Conservation (phyloP, 2,329 filamentous ascomycete species). For the Calonectria crousiana region DNA sequence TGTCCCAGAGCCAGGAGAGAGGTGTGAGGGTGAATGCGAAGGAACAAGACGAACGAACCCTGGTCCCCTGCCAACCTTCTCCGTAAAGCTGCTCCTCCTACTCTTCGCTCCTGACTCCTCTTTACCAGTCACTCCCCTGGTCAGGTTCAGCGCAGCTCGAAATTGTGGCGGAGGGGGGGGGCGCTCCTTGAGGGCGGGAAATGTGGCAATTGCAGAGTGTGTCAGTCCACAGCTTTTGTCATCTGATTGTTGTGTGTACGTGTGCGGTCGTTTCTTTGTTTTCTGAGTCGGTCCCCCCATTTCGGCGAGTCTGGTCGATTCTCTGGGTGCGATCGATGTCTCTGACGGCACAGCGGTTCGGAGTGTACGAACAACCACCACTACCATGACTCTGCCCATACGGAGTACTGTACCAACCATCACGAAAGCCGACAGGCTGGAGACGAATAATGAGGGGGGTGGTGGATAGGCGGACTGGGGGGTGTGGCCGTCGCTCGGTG, state of each 20-base stretch:
- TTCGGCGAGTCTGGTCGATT: slow-evolving; percentile 29
- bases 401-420: slow-evolving; percentile 34
- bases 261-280: slow-evolving; percentile 25
- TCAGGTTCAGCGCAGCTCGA: slow-evolving; percentile 36
- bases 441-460: slow-evolving; percentile 38
- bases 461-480: slow-evolving; percentile 24
- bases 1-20: slow-evolving; percentile 26
- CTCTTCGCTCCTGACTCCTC: slow-evolving; percentile 34
- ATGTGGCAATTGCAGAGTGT: slow-evolving; percentile 33
- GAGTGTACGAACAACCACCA: slow-evolving; percentile 14
- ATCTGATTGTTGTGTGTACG: slow-evolving; percentile 26
- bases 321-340: slow-evolving; percentile 29
- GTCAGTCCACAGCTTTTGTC: slow-evolving; percentile 21
- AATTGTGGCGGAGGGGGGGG: slow-evolving; percentile 44
- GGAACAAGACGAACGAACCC: slow-evolving; percentile 40
- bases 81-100: slow-evolving; percentile 37
- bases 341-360: slow-evolving; percentile 14
- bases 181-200: slow-evolving; percentile 18
- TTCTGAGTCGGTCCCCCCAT: slow-evolving; percentile 24
- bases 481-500: slow-evolving; percentile 35
- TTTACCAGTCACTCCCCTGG: slow-evolving; percentile 33
- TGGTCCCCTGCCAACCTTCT: slow-evolving; percentile 42
- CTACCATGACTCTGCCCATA: slow-evolving; percentile 1
- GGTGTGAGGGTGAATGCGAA: slow-evolving; percentile 32
- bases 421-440: slow-evolving; percentile 41